Evolutionary conservation across 331 rosid genomes (phyloP).

Genomic region (Erythrophleum ivorense): DNA sequence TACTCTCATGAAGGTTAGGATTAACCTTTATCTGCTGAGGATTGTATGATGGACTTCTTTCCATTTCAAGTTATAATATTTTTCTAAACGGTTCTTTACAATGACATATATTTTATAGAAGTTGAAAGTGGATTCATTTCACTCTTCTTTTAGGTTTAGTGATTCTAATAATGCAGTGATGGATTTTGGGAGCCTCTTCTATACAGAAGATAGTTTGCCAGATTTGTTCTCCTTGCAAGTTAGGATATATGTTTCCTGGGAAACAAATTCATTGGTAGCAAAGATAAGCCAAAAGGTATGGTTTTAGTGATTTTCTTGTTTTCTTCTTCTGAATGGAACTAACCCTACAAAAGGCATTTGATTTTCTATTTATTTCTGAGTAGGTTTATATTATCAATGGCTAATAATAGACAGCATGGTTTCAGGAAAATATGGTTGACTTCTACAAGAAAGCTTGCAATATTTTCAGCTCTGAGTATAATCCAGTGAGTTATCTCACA

Average conservation of each 20-base stretch:
- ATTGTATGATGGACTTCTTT: slow-evolving; percentile 48
- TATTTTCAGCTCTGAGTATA: slow-evolving; percentile 63
- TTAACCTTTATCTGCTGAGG: slow-evolving; percentile 36
- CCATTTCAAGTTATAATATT: slow-evolving; percentile 53
- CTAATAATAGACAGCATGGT: slow-evolving; percentile 44
- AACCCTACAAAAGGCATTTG: background rate
- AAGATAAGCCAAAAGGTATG: slow-evolving; percentile 77
- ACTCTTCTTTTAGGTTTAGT: no score
- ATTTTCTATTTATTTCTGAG: slow-evolving; percentile 28
- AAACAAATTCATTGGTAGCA: slow-evolving; percentile 69
- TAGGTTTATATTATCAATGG: slow-evolving; percentile 21
- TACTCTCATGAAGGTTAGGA: slow-evolving; percentile 33
- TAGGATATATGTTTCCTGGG: slow-evolving; percentile 70
- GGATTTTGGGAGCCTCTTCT: slow-evolving; percentile 49
- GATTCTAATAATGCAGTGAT: slow-evolving; percentile 51
- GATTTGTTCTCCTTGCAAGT: slow-evolving; percentile 77
- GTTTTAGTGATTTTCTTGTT: slow-evolving; percentile 27
- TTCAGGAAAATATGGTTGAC: slow-evolving; percentile 71
- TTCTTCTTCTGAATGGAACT: slow-evolving; percentile 21
- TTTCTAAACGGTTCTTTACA: slow-evolving; percentile 21
- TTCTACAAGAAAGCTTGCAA: slow-evolving; percentile 68
- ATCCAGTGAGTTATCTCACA: slow-evolving; percentile 60
- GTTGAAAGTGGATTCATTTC: slow-evolving; percentile 34
- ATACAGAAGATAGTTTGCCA: slow-evolving; percentile 50
- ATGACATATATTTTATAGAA: slow-evolving; percentile 14